Evolutionary conservation across 257 asterid genomes (phyloP).

Genomic region (Datura wrightii): DNA sequence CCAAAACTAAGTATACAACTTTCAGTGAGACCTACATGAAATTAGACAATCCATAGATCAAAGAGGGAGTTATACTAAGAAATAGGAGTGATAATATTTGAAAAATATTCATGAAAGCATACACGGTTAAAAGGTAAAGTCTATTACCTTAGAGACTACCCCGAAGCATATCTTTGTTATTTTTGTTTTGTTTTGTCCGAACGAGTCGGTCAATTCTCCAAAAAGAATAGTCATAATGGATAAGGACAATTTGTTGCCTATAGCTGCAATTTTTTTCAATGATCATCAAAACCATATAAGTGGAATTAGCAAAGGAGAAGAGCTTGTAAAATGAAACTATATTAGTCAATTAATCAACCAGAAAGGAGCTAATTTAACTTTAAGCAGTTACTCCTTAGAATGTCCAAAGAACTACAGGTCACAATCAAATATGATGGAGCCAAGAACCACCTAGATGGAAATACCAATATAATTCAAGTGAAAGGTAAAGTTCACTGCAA

Average conservation of each 20-base stretch:
- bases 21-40: conserved; percentile 60
- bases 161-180: conserved; percentile 40
- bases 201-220: conserved; percentile 71
- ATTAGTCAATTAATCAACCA: no score
- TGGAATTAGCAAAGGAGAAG: conserved; percentile 60
- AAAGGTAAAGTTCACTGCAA: no score
- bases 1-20: conserved; percentile 69
- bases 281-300: conserved; percentile 66
- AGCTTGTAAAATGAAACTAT: conserved; percentile 71
- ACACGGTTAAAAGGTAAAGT: no score
- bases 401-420: no score
- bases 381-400: no score
- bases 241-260: conserved; percentile 65
- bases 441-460: no score
- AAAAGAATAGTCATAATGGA: conserved; percentile 84
- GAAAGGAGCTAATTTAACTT: no score
- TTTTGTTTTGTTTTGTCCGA: conserved; percentile 49
- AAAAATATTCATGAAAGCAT: no score
- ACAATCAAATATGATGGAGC: no score
- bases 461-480: no score
- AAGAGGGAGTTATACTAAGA: background rate
- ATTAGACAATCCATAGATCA: background rate
- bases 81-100: background rate
- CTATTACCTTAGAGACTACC: conserved; percentile 65
- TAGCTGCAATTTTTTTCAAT: conserved; percentile 65